Base-by-base conservation (phyloP, 2,329 filamentous ascomycete species). In the Clonostachys rhizophaga region DNA sequence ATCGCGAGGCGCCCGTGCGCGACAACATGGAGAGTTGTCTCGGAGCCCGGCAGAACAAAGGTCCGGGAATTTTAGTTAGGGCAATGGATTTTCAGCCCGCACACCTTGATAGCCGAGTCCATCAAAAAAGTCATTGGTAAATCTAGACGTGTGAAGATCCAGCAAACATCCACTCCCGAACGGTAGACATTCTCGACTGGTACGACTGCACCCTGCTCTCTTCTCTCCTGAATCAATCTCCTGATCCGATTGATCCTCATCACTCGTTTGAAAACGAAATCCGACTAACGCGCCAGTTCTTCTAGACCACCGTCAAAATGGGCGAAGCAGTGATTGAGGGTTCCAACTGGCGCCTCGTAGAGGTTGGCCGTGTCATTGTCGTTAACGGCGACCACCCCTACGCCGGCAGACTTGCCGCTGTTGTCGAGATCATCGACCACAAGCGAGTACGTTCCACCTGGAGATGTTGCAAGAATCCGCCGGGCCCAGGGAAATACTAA, bases 371-470 rank as follows among this genome's bases (percentile, higher is more conserved):
- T 72, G 85, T 99, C 69, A 87, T 96, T 72, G 84, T 95, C 73
- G 86, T 97, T 79, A 87, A 89, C 74, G 74, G 73, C 66, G 77
- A 81, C 69, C 87, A 91, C 68, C 84, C 86, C 64, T 88, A 77
- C 79, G 78, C 79, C 62, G 91, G 91, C 78, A 89, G 89, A 72
- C 84, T 97, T 65, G 95, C 91, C 66, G 79, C 86, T 66, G 92
- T 99, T 68, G 91, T 96, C 76, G 92, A 99, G 86, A 97, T 99
- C 76, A 94, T 99, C 79, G 94, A 99, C 79, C 92, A 99, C 87
- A 96, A 96, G 85, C 91, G 94, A 78, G 94, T 99, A 95, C 71
- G 94, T 90, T 69, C 36, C 33, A 52, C 50, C 24, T 30, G 24
- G 24, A 30, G 24, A 30, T 30, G 9, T 30, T 30, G 24, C 8